Evolutionary conservation across 176 grass and related monocot species (phyloP).

Genomic region (Phoenix dactylifera): DNA sequence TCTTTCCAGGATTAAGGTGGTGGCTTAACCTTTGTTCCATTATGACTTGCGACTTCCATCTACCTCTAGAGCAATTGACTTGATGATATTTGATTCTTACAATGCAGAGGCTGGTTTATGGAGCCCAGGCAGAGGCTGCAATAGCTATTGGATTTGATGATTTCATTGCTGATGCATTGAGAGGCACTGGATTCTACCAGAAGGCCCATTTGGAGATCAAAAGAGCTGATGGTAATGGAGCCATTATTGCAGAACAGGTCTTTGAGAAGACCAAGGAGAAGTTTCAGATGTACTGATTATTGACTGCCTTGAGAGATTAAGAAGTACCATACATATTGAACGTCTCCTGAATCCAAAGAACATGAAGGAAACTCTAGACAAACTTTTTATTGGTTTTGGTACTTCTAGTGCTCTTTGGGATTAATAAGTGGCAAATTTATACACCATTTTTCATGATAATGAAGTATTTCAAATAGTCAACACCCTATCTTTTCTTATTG

Average conservation of each 20-base stretch:
- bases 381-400: too few species aligned
- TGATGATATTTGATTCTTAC: slow-evolving; percentile 4
- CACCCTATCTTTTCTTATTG: too few species aligned
- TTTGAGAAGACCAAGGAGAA: slow-evolving; percentile 94
- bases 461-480: too few species aligned
- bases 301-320: too few species aligned
- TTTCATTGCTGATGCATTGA: slow-evolving; percentile 92
- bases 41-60: slow-evolving; percentile 2
- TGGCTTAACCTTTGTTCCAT: not conserved
- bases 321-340: too few species aligned
- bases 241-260: slow-evolving; percentile 80
- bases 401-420: too few species aligned
- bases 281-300: slow-evolving; percentile 72
- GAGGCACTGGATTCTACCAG: slow-evolving; percentile 83
- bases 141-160: slow-evolving; percentile 95
- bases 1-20: slow-evolving; percentile 87
- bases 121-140: slow-evolving; percentile 91
- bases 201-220: slow-evolving; percentile 91
- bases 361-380: too few species aligned
- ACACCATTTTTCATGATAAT: too few species aligned
- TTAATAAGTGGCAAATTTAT: too few species aligned
- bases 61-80: too few species aligned
- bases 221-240: slow-evolving; percentile 74
- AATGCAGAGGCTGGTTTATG: slow-evolving; percentile 83
- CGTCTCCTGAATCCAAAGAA: too few species aligned